Conservation (phyloP, 2,329 filamentous ascomycete genomes). For the Ophiostoma sp. region DNA sequence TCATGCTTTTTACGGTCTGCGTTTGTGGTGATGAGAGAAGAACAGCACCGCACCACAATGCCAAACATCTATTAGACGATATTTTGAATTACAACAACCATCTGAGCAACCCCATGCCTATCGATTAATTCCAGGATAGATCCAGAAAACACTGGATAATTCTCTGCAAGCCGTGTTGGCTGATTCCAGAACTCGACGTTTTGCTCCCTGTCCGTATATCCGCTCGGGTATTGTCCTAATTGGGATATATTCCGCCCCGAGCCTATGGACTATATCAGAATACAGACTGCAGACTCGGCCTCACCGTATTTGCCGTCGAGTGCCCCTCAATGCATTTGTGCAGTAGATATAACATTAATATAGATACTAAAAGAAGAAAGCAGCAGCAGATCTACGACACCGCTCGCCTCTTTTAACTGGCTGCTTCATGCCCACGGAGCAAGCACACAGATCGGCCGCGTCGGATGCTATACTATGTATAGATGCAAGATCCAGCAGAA, state of each 20-base stretch:
- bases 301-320: neutral
- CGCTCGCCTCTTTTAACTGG: neutral
- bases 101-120: neutral
- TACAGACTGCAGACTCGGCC: neutral
- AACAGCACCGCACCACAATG: neutral
- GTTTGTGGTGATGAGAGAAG: neutral
- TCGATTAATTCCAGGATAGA: neutral
- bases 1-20: neutral
- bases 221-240: neutral
- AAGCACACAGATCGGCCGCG: neutral
- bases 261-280: neutral
- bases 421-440: neutral
- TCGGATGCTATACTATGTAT: too few species aligned
- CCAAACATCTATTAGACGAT: neutral
- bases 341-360: neutral
- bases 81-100: too few species aligned
- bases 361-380: neutral
- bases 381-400: neutral
- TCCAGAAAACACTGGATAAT: neutral
- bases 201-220: neutral
- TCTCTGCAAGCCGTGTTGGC: neutral
- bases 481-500: constrained; percentile 2
- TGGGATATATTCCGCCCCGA: neutral
- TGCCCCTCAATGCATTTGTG: neutral
- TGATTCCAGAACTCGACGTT: neutral